Percentiles rank a stretch among this genome's conserved stretches.
Conservation (phyloP, 2,329 filamentous ascomycete species). For the Talaromyces islandicus region DNA sequence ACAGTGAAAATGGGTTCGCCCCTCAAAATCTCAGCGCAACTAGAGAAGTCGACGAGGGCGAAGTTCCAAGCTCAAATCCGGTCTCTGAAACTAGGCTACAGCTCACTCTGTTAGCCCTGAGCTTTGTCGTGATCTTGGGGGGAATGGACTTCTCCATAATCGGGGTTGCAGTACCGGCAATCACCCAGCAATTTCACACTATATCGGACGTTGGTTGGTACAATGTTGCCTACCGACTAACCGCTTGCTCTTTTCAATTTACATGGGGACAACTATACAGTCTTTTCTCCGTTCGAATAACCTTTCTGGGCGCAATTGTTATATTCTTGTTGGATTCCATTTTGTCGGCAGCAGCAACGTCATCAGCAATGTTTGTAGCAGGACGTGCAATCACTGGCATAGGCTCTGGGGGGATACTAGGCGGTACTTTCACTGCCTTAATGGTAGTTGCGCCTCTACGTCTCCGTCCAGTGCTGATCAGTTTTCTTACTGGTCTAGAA, state of each 20-base stretch:
- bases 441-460: slow-evolving; percentile 43
- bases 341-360: slow-evolving; percentile 42
- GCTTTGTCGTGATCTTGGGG: too few relatives aligned
- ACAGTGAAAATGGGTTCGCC: too few relatives aligned
- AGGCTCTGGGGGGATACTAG: slow-evolving; percentile 36
- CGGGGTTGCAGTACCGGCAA: slow-evolving; percentile 45
- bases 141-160: too few relatives aligned
- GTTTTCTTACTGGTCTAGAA: slow-evolving; percentile 40
- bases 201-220: slow-evolving; percentile 49
- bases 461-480: slow-evolving; percentile 40
- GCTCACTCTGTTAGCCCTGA: too few relatives aligned
- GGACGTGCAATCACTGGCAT: slow-evolving; percentile 39
- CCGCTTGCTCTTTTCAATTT: slow-evolving; percentile 35
- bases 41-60: too few relatives aligned
- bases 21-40: too few relatives aligned
- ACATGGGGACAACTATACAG: slow-evolving; percentile 40
- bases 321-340: slow-evolving; percentile 51
- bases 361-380: slow-evolving; percentile 45
- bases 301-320: slow-evolving; percentile 43
- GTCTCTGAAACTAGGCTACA: too few relatives aligned
- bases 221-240: slow-evolving; percentile 47
- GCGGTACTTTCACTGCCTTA: slow-evolving; percentile 42
- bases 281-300: slow-evolving; percentile 53
- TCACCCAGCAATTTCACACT: slow-evolving; percentile 47
- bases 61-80: too few relatives aligned